A percentile compares a stretch with the other conserved stretches of the same genome.
phyloP scores from a whole-genome alignment of 1,284 basidiomycete species.

The Coriolopsis trogii region DNA sequence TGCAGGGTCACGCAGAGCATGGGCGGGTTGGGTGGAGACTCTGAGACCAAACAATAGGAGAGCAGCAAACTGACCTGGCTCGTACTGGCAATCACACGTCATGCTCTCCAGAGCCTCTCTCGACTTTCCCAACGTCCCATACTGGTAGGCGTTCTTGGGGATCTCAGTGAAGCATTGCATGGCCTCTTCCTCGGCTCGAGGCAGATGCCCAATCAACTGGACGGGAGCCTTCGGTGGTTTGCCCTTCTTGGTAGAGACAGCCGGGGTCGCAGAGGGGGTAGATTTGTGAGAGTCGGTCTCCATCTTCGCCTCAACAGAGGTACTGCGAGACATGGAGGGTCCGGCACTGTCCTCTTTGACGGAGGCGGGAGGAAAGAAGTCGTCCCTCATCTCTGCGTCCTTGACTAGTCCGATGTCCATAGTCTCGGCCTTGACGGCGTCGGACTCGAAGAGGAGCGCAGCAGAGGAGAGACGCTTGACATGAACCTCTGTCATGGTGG shows the following conservation, averaged over 20 bases:
- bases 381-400: slow-evolving; percentile 19
- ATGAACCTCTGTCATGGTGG: slow-evolving; percentile 22
- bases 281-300: slow-evolving; percentile 16
- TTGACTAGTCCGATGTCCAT: slow-evolving; percentile 12
- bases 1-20: too few species aligned
- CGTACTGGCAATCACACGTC: slow-evolving; percentile 89
- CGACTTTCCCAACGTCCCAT: slow-evolving; percentile 83
- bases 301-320: slow-evolving; percentile 28
- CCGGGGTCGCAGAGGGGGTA: slow-evolving; percentile 36
- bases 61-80: slow-evolving; percentile 66
- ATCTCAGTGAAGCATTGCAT: slow-evolving; percentile 78
- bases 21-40: too few species aligned
- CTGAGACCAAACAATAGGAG: slow-evolving; percentile 23
- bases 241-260: slow-evolving; percentile 30
- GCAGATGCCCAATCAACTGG: slow-evolving; percentile 80
- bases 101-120: slow-evolving; percentile 90
- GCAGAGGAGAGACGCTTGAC: slow-evolving; percentile 9
- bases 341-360: slow-evolving; percentile 29
- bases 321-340: slow-evolving; percentile 29
- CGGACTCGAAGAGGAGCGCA: slow-evolving; percentile 20
- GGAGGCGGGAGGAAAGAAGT: slow-evolving; percentile 8
- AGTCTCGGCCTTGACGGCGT: slow-evolving; percentile 19
- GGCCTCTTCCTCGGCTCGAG: slow-evolving; percentile 76
- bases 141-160: slow-evolving; percentile 84
- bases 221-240: slow-evolving; percentile 38